Evolutionary conservation across 139 green algal species (phyloP).

Genomic region (Tetratostichococcus sp.): DNA sequence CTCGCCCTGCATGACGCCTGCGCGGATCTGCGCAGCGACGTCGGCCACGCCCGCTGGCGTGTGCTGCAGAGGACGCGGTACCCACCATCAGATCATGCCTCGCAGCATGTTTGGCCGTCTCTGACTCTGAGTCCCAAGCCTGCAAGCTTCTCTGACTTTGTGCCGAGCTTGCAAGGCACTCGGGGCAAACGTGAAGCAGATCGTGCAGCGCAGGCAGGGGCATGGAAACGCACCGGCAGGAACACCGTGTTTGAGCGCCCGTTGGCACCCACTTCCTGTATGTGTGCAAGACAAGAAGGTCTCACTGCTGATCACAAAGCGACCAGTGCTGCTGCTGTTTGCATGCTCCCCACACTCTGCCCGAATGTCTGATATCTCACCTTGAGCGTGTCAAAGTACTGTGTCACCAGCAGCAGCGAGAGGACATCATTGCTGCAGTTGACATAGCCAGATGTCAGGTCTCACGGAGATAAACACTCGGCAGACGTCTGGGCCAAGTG

Average conservation of each 20-base stretch:
- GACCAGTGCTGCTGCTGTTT: no score
- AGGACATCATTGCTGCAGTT: neutral
- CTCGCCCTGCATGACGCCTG: conserved; percentile 41
- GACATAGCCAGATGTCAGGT: neutral
- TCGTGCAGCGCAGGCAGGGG: no score
- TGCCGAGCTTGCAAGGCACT: no score
- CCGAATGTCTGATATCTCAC: no score
- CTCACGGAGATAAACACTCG: conserved; percentile 5
- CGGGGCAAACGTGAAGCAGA: no score
- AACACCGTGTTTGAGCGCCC: neutral
- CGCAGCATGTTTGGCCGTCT: no score
- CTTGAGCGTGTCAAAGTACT: conserved; percentile 91
- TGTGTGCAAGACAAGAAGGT: neutral
- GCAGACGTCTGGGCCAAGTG: no score
- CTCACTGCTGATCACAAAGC: conserved; percentile 4
- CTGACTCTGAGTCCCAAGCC: no score
- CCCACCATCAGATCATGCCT: no score
- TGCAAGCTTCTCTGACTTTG: no score
- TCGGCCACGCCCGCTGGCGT: conserved; percentile 58
- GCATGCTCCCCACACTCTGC: no score
- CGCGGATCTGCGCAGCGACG: conserved; percentile 58
- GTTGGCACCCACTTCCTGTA: neutral
- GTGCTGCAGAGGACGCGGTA: conserved; percentile 79
- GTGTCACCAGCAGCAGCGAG: neutral
- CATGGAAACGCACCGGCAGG: conserved; percentile 1